Base-by-base conservation (phyloP, 768 basidiomycete genomes). In the Pleurotus giganteus region DNA sequence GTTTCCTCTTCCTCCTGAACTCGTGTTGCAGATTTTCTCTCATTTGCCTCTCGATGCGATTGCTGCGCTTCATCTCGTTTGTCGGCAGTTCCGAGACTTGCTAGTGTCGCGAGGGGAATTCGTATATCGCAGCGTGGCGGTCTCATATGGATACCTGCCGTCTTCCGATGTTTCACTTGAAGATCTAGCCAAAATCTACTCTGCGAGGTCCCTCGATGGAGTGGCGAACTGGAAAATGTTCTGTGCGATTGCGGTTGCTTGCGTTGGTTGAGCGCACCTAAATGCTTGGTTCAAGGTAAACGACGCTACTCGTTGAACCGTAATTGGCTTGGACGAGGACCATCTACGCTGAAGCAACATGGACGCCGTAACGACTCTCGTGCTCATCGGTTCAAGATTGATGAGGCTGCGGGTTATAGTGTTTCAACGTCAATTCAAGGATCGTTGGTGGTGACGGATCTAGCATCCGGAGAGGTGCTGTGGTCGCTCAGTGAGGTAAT, bases 331-430 rank as follows among this genome's bases (percentile, higher is more conserved):
- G 88, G 83, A 5, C 68, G 70, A 32, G 79, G 72, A 0, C 71
- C 75, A 2, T 80, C 80, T 9, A 58, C 58, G 2, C 61, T 71
- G 12, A 74, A 66, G 19, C 56, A 68, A n/a, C 66, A 79, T 32
- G 58, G 63, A 1, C 54, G 54, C 32, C 7, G 13, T 17, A 17
- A 60, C 72, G 4, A 72, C 76, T 19, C 58, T 59, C 23, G 61
- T 64, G 82, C 88, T 0, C 88, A 91, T 67, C 82, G 88, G 5
- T 83, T 91, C 70, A 92, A 92, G 68, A 78, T 88, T 19, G 91
- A 93, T 54, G 82, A 88, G 60, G 67, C 73, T 28, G 74, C 73
- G 8, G 80, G 82, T 2, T 73, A 86, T 21, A 70, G 86, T 45
- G 79, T 91, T 37, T 78, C 79, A 2, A 89, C 88, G 0, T 73